A percentile compares a stretch with the other conserved stretches of the same genome.
These are phyloP conservation scores for Pythium vanterpoolii DNA, from an alignment of 352 stramenopile species.

Conservation along the genomic window DNA sequence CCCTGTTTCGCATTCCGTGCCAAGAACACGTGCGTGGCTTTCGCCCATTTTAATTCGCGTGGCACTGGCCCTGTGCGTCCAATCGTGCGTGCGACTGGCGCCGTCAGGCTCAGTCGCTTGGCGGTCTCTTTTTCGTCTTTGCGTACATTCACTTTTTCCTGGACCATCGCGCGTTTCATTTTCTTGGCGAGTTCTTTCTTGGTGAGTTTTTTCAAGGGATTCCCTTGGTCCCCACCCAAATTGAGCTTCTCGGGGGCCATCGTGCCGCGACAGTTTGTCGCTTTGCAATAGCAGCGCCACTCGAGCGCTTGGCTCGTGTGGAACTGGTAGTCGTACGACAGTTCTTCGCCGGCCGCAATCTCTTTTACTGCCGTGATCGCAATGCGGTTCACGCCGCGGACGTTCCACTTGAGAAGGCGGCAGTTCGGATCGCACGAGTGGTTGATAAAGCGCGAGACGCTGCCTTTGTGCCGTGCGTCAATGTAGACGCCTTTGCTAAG, in stretches of 20 bases:
- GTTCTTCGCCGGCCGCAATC: slow-evolving; percentile 86
- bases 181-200: slow-evolving; percentile 78
- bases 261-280: slow-evolving; percentile 77
- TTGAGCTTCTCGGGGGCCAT: slow-evolving; percentile 85
- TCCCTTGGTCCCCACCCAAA: slow-evolving; percentile 22
- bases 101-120: slow-evolving; percentile 60
- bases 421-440: slow-evolving; percentile 97
- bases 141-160: slow-evolving; percentile 63
- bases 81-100: slow-evolving; percentile 49
- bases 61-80: slow-evolving; percentile 50
- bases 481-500: slow-evolving; percentile 92
- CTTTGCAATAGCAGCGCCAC: slow-evolving; percentile 86
- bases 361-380: slow-evolving; percentile 90
- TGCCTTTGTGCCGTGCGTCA: slow-evolving; percentile 92
- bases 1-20: slow-evolving; percentile 54
- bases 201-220: slow-evolving; percentile 56
- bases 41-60: slow-evolving; percentile 63
- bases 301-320: slow-evolving; percentile 83
- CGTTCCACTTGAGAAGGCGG: slow-evolving; percentile 93
- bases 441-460: slow-evolving; percentile 96
- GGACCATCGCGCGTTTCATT: slow-evolving; percentile 58
- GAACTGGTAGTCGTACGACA: slow-evolving; percentile 96
- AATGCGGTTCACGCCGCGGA: slow-evolving; percentile 90
- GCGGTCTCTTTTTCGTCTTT: slow-evolving; percentile 66
- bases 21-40: slow-evolving; percentile 49